phyloP scores from a whole-genome alignment of 495 filamentous ascomycete genomes.

The Penicillium mononematosum region DNA sequence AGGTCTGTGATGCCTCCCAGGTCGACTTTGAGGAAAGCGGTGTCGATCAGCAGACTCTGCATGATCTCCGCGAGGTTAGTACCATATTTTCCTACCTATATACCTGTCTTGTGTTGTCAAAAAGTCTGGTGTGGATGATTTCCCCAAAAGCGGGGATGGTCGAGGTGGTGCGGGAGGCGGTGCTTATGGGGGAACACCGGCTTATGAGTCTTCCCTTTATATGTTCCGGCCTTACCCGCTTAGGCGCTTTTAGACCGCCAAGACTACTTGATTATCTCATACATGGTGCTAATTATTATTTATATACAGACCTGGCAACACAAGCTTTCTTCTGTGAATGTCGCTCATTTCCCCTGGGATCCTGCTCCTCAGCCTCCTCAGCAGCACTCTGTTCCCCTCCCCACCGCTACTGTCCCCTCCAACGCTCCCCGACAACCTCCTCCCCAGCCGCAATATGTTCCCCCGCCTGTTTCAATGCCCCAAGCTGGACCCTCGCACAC shows the following conservation, averaged over 20 bases:
- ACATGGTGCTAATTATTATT: conserved; percentile 25
- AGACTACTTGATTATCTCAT: conserved; percentile 18
- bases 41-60: conserved; percentile 78
- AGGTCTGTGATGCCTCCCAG: conserved; percentile 82
- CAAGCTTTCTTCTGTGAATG: conserved; percentile 75
- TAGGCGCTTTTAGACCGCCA: conserved; percentile 34
- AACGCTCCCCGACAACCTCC: conserved; percentile 51
- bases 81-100: conserved; percentile 10
- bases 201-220: conserved; percentile 47
- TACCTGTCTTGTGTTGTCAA: conserved; percentile 19
- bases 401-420: conserved; percentile 57
- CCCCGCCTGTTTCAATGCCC: conserved; percentile 32
- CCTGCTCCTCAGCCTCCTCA: conserved; percentile 57
- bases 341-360: conserved; percentile 95
- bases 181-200: conserved; percentile 41
- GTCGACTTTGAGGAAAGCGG: conserved; percentile 97
- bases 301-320: conserved; percentile 79
- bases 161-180: conserved; percentile 41
- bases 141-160: conserved; percentile 36
- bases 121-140: conserved; percentile 12
- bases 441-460: conserved; percentile 35
- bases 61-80: conserved; percentile 81
- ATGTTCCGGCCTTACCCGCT: conserved; percentile 40
- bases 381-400: conserved; percentile 42
- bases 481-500: conserved; percentile 29